Evolutionary conservation across 768 basidiomycete species (phyloP).

Genomic region (Hebeloma cylindrosporum): DNA sequence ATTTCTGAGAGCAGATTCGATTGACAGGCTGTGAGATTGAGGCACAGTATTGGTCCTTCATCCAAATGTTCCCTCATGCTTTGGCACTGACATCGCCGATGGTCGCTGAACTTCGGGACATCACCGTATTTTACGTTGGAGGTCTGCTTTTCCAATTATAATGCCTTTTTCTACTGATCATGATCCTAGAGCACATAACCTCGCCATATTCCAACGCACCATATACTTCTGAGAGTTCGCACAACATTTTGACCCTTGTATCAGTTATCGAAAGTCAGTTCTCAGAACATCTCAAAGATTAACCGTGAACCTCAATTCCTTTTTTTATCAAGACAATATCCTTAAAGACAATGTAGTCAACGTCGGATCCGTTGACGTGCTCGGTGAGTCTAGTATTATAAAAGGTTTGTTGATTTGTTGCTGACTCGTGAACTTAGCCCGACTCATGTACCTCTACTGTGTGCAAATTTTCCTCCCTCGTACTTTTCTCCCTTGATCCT

Average conservation of each 20-base stretch:
- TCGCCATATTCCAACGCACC: slow-evolving; percentile 39
- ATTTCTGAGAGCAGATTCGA: neutral
- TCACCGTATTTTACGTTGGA: slow-evolving; percentile 34
- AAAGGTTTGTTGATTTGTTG: neutral
- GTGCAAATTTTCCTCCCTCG: neutral
- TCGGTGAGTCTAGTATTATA: slow-evolving; percentile 6
- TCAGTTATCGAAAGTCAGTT: slow-evolving; percentile 34
- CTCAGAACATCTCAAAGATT: too few species aligned
- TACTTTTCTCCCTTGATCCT: neutral
- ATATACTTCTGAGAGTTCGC: slow-evolving; percentile 33
- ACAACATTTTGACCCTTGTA: slow-evolving; percentile 32
- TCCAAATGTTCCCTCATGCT: slow-evolving; percentile 32
- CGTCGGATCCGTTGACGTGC: slow-evolving; percentile 4
- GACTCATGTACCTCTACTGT: neutral
- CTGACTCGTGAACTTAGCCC: slow-evolving; percentile 18
- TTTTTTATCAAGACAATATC: neutral
- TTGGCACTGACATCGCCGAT: slow-evolving; percentile 22
- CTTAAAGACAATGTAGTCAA: slow-evolving; percentile 9
- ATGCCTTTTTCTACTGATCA: neutral
- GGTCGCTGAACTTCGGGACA: slow-evolving; percentile 36
- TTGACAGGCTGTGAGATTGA: slow-evolving; percentile 35
- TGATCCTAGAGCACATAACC: slow-evolving; percentile 33
- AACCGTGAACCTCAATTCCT: neutral
- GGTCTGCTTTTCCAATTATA: slow-evolving; percentile 21
- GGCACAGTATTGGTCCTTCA: slow-evolving; percentile 41